A percentile compares a stretch with the other conserved stretches of the same genome.
These are phyloP conservation scores for Colletotrichum costaricense DNA, from an alignment of 2,329 filamentous ascomycete species.

Conservation along the genomic window DNA sequence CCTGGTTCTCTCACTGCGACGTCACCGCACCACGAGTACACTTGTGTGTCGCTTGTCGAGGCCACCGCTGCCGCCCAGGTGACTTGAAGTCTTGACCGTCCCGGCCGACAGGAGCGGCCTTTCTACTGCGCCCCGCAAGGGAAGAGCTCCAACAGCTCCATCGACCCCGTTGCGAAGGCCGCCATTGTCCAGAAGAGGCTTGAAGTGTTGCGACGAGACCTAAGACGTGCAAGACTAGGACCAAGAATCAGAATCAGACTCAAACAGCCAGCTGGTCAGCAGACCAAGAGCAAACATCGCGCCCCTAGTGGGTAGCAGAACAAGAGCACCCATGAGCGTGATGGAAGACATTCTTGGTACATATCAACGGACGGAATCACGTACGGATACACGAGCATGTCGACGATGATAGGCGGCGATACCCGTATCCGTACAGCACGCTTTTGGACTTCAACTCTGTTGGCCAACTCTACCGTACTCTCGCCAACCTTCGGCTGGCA, in stretches of 20 bases:
- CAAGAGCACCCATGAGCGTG: not conserved
- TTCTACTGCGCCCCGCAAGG: slow-evolving; percentile 1
- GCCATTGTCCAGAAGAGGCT: slow-evolving; percentile 23
- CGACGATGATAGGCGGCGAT: not conserved
- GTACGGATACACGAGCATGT: not conserved
- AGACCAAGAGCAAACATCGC: slow-evolving; percentile 20
- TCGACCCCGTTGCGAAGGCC: not conserved
- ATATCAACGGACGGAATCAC: not conserved
- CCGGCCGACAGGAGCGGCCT: slow-evolving; percentile 13
- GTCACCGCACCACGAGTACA: not conserved
- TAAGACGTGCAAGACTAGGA: not conserved
- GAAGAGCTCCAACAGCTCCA: slow-evolving; percentile 12
- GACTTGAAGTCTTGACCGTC: slow-evolving; percentile 3
- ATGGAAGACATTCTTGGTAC: not conserved
- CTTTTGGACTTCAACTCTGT: slow-evolving; percentile 10
- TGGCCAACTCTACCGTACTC: not conserved
- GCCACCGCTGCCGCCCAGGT: not conserved
- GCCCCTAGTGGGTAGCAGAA: not conserved
- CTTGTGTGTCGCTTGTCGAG: not conserved
- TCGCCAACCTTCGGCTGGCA: not conserved
- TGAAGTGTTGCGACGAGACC: slow-evolving; percentile 16
- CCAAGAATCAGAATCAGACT: slow-evolving; percentile 15
- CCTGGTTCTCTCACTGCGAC: not conserved
- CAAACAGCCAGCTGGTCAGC: slow-evolving; percentile 10
- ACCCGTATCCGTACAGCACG: not conserved